Percentiles rank a stretch among this genome's conserved stretches.
These are phyloP conservation scores for Fusarium circinatum DNA, from an alignment of 2,329 filamentous ascomycete genomes.

Conservation along the genomic window DNA sequence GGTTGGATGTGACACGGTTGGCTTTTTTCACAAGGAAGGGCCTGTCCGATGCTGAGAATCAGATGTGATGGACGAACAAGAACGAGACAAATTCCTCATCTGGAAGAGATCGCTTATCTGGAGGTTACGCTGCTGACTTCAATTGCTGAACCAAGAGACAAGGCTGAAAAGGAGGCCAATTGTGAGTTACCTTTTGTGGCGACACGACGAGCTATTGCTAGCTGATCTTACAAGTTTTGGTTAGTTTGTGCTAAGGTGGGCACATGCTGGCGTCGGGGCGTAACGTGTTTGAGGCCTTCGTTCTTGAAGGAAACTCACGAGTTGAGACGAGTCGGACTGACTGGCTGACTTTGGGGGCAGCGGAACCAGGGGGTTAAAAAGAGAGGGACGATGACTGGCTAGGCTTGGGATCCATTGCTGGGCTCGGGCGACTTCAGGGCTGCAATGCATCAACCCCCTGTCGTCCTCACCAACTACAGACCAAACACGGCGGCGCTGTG, in stretches of 20 bases:
- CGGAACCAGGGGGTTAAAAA: constrained; percentile 26
- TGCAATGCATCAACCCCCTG: constrained; percentile 33
- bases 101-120: constrained; percentile 24
- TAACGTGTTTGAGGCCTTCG: constrained; percentile 34
- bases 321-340: constrained; percentile 18
- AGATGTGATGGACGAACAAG: constrained; percentile 16
- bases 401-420: constrained; percentile 21
- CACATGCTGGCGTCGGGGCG: constrained; percentile 19
- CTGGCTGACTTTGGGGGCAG: constrained; percentile 26
- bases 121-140: not conserved
- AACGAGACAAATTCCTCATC: constrained; percentile 25
- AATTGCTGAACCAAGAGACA: constrained; percentile 17
- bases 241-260: constrained; percentile 22
- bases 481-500: constrained; percentile 21
- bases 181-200: constrained; percentile 10
- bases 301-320: constrained; percentile 13
- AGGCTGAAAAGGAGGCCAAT: constrained; percentile 35
- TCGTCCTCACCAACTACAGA: constrained; percentile 15
- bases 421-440: constrained; percentile 33
- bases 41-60: constrained; percentile 19
- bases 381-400: constrained; percentile 20
- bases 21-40: constrained; percentile 32
- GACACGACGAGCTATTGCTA: constrained; percentile 7
- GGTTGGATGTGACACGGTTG: constrained; percentile 36
- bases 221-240: constrained; percentile 22